phyloP scores from a whole-genome alignment of 441 rosid species.

The Jatropha podagrica region DNA sequence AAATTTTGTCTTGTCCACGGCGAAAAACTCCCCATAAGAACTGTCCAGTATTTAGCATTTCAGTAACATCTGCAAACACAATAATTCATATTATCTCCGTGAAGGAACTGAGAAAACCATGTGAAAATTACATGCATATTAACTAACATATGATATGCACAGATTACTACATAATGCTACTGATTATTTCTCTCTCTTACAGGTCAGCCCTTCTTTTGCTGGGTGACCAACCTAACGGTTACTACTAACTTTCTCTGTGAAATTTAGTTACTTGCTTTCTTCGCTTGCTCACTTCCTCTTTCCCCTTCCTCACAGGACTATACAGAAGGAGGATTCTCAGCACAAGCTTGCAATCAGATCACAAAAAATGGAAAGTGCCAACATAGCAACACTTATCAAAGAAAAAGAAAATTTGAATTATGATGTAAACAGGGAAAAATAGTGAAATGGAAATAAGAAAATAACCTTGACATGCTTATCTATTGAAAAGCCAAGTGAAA shows the following conservation, averaged over 20 bases:
- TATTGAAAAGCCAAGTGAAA: conserved; percentile 1
- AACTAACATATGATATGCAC: background rate
- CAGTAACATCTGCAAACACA: conserved; percentile 30
- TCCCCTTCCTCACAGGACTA: background rate
- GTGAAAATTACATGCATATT: background rate
- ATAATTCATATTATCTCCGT: background rate
- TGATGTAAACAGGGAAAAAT: background rate
- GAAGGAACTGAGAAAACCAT: background rate
- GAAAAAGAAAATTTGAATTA: background rate
- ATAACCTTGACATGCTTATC: background rate
- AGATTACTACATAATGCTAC: background rate
- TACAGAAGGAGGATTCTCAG: background rate
- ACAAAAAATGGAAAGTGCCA: background rate
- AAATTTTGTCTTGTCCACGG: conserved; percentile 15
- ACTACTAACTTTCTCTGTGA: background rate
- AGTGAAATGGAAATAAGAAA: background rate
- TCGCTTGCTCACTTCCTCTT: background rate
- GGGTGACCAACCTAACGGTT: background rate
- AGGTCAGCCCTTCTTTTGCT: background rate
- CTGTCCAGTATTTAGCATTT: conserved; percentile 11
- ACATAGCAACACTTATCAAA: background rate
- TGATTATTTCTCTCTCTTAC: background rate
- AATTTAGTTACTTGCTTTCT: background rate
- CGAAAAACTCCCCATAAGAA: conserved; percentile 51
- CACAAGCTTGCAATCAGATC: background rate